phyloP scores from a whole-genome alignment of 2,329 filamentous ascomycete species.

The Xylariaceae sp. region DNA sequence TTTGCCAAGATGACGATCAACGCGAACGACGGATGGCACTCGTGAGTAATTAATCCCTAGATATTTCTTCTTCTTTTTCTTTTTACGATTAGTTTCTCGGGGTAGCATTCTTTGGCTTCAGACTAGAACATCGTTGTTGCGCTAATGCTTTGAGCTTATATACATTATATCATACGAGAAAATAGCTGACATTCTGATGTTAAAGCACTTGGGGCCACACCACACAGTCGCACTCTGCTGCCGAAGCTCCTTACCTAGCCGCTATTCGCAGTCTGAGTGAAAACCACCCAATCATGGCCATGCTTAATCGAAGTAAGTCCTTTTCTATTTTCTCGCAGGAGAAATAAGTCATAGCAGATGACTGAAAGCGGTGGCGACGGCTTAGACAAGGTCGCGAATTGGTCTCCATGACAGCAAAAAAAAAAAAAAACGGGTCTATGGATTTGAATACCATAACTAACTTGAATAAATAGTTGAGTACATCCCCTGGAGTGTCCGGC shows the following conservation, averaged over 20 bases:
- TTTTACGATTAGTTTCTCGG: no score
- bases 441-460: no score
- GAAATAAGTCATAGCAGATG: no score
- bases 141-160: no score
- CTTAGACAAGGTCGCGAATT: no score
- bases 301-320: slow-evolving; percentile 46
- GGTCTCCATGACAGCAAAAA: no score
- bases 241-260: slow-evolving; percentile 52
- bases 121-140: no score
- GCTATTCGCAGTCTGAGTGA: slow-evolving; percentile 53
- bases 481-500: slow-evolving; percentile 41
- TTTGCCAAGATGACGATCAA: slow-evolving; percentile 59
- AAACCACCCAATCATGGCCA: slow-evolving; percentile 51
- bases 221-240: slow-evolving; percentile 50
- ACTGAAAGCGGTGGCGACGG: background rate
- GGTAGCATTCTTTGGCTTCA: no score
- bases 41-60: slow-evolving; percentile 44
- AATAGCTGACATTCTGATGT: background rate
- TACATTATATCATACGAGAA: no score
- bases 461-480: slow-evolving; percentile 37
- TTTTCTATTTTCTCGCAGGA: no score
- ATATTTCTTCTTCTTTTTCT: no score
- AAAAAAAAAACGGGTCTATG: no score
- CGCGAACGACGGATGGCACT: slow-evolving; percentile 53
- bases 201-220: slow-evolving; percentile 51